Percentiles rank a stretch among this genome's conserved stretches.
Evolutionary conservation across 23 red algal genomes (phyloP).

Genomic region (Pyropia yezoensis): DNA sequence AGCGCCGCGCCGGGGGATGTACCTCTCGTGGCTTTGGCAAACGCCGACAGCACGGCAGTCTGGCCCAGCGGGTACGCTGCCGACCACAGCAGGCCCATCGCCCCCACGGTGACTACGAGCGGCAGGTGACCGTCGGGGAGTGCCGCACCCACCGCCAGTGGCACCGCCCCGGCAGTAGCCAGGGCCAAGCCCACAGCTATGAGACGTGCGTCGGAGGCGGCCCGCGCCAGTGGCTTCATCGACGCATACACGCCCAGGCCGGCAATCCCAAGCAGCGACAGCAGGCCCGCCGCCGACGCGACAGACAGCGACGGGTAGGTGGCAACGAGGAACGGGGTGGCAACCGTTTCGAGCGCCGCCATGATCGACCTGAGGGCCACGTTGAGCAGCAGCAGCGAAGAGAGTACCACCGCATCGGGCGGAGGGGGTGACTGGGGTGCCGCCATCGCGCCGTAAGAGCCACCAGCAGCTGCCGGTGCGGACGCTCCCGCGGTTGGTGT

Average conservation of each 20-base stretch:
- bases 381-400: constrained; percentile 55
- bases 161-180: constrained; percentile 33
- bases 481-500: too few relatives aligned
- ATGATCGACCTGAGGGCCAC: constrained; percentile 73
- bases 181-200: constrained; percentile 45
- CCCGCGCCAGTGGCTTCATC: constrained; percentile 62
- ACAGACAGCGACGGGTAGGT: constrained; percentile 35
- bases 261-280: constrained; percentile 60
- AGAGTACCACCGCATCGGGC: too few relatives aligned
- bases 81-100: constrained; percentile 59
- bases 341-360: constrained; percentile 83
- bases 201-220: constrained; percentile 46
- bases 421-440: too few relatives aligned
- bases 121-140: not conserved
- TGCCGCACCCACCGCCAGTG: constrained; percentile 14
- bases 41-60: constrained; percentile 78
- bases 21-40: constrained; percentile 67
- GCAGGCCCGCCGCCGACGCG: constrained; percentile 22
- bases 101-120: constrained; percentile 14
- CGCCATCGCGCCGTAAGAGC: too few relatives aligned
- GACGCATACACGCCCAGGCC: constrained; percentile 72
- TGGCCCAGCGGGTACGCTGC: constrained; percentile 88
- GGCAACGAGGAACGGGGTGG: constrained; percentile 70
- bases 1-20: constrained; percentile 80
- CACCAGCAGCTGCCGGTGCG: too few relatives aligned